Evolutionary conservation across 768 basidiomycete genomes (phyloP).

Genomic region (Tephrocybe sp.): DNA sequence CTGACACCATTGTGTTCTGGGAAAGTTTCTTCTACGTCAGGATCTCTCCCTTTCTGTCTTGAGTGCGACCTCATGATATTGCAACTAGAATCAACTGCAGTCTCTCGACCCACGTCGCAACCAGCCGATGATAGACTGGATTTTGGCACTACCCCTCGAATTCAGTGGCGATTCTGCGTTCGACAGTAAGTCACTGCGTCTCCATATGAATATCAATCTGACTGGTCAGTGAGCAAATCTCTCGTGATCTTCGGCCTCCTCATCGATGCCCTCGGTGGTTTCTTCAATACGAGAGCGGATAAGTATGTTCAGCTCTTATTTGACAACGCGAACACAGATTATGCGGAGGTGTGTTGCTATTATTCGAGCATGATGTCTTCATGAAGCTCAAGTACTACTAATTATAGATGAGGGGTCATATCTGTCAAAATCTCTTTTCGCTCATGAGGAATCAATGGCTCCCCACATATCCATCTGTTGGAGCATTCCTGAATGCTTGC

Average conservation of each 20-base stretch:
- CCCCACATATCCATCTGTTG: conserved; percentile 58
- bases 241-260: conserved; percentile 64
- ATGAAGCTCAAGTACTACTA: conserved; percentile 2
- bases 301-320: conserved; percentile 70
- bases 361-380: not conserved
- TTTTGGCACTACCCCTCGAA: conserved; percentile 72
- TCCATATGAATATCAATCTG: not conserved
- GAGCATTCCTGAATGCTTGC: conserved; percentile 57
- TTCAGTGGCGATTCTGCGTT: conserved; percentile 87
- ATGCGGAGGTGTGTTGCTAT: conserved; percentile 64
- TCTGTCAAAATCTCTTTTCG: conserved; percentile 62
- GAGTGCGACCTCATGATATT: not conserved
- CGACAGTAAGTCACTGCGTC: conserved; percentile 52
- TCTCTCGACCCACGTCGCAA: conserved; percentile 81
- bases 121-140: conserved; percentile 71
- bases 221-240: conserved; percentile 66
- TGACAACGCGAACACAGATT: conserved; percentile 74
- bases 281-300: conserved; percentile 66
- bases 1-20: conserved; percentile 81
- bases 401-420: conserved; percentile 60
- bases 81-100: conserved; percentile 45
- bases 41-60: conserved; percentile 1
- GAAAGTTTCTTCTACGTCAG: conserved; percentile 59
- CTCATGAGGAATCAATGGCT: conserved; percentile 64
- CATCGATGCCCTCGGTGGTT: conserved; percentile 61